Conservation (phyloP, 208 protist species). For the Leishmania arabica region DNA sequence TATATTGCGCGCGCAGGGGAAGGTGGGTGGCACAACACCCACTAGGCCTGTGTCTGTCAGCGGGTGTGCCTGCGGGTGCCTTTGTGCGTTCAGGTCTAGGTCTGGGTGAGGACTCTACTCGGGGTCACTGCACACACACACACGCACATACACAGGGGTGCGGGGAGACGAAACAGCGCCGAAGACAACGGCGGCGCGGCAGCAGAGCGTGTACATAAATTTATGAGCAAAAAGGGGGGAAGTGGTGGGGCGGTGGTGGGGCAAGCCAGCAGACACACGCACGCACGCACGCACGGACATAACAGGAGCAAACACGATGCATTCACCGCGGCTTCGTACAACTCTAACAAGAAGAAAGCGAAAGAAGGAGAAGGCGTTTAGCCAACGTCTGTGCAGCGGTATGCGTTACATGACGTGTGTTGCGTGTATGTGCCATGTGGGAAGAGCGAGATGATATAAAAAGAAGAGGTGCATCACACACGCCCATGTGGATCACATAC, state of each 20-base stretch:
- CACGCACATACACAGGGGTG: no score
- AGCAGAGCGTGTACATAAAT: no score
- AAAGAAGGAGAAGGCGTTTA: background rate
- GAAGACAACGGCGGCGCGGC: no score
- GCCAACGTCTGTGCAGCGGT: background rate
- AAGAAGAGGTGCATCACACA: background rate
- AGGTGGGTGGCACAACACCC: background rate
- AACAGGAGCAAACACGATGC: background rate
- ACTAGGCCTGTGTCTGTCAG: background rate
- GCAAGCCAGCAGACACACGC: background rate
- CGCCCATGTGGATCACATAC: background rate
- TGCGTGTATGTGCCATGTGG: background rate
- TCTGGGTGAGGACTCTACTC: background rate
- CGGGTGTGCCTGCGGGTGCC: background rate
- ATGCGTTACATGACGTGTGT: background rate
- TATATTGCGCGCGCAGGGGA: background rate
- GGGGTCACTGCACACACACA: background rate
- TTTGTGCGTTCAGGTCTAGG: background rate
- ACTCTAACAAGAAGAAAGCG: background rate
- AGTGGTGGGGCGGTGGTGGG: no score
- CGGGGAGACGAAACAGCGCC: no score
- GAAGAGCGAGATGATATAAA: background rate
- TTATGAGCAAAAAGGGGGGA: no score
- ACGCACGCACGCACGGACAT: constrained; percentile 3
- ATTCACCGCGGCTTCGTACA: no score